Evolutionary conservation across 176 grass and related monocot species (phyloP).

Genomic region (Oryza glaberrima): DNA sequence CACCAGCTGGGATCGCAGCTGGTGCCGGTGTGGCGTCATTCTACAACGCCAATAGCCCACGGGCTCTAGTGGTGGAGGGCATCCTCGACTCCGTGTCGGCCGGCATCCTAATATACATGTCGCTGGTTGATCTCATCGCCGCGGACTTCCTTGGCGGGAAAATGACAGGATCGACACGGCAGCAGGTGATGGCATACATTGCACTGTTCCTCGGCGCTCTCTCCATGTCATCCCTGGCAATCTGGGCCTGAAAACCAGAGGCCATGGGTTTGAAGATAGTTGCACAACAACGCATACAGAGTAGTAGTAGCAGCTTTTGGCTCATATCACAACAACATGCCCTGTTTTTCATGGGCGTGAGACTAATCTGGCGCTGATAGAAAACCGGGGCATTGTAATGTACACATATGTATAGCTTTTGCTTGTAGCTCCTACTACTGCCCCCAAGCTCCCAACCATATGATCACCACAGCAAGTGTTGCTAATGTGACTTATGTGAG

Average conservation of each 20-base stretch:
- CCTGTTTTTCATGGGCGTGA: slow-evolving; percentile 48
- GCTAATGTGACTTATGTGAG: neutral
- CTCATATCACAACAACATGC: slow-evolving; percentile 8
- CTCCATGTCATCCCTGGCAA: slow-evolving; percentile 76
- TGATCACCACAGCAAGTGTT: neutral
- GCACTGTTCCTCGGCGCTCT: slow-evolving; percentile 69
- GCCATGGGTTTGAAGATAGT: neutral
- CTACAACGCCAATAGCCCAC: slow-evolving; percentile 73
- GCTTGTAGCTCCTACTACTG: neutral
- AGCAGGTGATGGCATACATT: slow-evolving; percentile 56
- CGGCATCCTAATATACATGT: slow-evolving; percentile 95
- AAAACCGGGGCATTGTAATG: neutral
- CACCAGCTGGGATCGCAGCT: slow-evolving; percentile 67
- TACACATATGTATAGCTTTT: neutral
- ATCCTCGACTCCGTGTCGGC: slow-evolving; percentile 84
- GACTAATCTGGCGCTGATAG: neutral
- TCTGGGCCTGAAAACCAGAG: slow-evolving; percentile 74
- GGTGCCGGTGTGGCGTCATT: slow-evolving; percentile 60
- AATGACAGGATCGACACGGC: slow-evolving; percentile 44
- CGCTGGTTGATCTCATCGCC: slow-evolving; percentile 85
- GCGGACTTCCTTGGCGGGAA: slow-evolving; percentile 71
- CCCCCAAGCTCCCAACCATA: neutral
- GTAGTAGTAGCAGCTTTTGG: neutral
- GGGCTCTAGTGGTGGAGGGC: slow-evolving; percentile 74
- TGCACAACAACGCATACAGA: slow-evolving; percentile 22